Conservation (phyloP, 768 basidiomycete genomes). For the Termitomyces sp. region DNA sequence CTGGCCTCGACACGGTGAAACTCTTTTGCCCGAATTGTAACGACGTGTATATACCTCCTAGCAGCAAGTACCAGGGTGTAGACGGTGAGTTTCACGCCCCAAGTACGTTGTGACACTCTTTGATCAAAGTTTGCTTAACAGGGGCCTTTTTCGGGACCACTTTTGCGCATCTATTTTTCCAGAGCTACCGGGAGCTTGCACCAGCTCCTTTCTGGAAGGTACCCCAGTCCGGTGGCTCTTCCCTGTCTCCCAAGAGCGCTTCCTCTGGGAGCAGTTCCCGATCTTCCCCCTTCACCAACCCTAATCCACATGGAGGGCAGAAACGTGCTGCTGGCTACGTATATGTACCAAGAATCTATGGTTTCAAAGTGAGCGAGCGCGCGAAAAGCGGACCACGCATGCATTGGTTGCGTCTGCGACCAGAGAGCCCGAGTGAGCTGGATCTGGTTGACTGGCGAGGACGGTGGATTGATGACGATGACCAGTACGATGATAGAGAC, state of each 20-base stretch:
- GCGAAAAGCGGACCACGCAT: constrained; percentile 95
- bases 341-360: constrained; percentile 92
- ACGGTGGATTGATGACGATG: constrained; percentile 73
- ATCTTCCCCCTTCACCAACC: constrained; percentile 72
- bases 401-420: constrained; percentile 92
- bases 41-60: constrained; percentile 94
- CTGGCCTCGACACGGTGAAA: constrained; percentile 96
- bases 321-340: constrained; percentile 84
- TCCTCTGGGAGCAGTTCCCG: constrained; percentile 48
- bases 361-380: constrained; percentile 95
- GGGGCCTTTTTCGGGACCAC: constrained; percentile 99
- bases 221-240: constrained; percentile 53
- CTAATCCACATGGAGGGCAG: constrained; percentile 87
- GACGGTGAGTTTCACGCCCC: constrained; percentile 67
- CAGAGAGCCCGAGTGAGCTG: constrained; percentile 75
- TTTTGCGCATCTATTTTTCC: constrained; percentile 98
- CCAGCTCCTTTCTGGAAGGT: constrained; percentile 91
- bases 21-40: constrained; percentile 98
- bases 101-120: constrained; percentile 6
- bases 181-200: constrained; percentile 93
- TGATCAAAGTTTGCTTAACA: constrained; percentile 27
- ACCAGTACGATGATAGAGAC: constrained; percentile 62
- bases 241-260: constrained; percentile 55
- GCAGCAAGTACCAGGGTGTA: constrained; percentile 92
- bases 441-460: constrained; percentile 91